A percentile compares a stretch with the other conserved stretches of the same genome.
Conservation (phyloP, 805 yeast species). For the Ogataea thermomethanolica region DNA sequence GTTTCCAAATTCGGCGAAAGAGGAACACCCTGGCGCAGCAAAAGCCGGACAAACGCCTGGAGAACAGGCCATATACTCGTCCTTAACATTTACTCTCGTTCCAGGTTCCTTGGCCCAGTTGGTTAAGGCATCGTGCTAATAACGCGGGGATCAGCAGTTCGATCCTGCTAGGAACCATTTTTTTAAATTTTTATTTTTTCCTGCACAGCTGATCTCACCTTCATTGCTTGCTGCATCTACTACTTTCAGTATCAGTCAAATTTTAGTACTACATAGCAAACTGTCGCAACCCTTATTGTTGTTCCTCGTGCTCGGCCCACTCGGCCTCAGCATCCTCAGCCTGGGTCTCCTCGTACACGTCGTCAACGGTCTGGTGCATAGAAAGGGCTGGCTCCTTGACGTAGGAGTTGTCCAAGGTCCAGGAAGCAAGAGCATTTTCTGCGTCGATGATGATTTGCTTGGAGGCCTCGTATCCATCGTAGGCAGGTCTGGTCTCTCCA, state of each 20-base stretch:
- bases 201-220: not conserved
- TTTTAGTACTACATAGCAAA: constrained; percentile 9
- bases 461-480: constrained; percentile 97
- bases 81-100: not conserved
- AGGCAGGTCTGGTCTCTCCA: constrained; percentile 97
- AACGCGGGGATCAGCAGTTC: constrained; percentile 71
- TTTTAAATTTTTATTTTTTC: constrained; percentile 12
- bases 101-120: constrained; percentile 41
- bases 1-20: constrained; percentile 5
- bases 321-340: constrained; percentile 41
- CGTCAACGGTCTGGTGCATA: constrained; percentile 71
- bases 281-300: constrained; percentile 1
- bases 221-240: not conserved
- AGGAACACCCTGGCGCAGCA: not conserved
- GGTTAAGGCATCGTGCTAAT: constrained; percentile 44
- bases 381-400: constrained; percentile 87
- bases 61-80: too few relatives aligned
- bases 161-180: constrained; percentile 81
- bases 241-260: not conserved
- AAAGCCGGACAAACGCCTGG: too few relatives aligned
- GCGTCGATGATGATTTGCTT: constrained; percentile 97
- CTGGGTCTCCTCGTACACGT: constrained; percentile 46
- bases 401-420: constrained; percentile 95
- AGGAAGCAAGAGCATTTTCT: constrained; percentile 89
- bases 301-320: constrained; percentile 35